A percentile compares a stretch with the other conserved stretches of the same genome.
Conservation (phyloP, 805 yeast species). For the Pichia cabralensis region DNA sequence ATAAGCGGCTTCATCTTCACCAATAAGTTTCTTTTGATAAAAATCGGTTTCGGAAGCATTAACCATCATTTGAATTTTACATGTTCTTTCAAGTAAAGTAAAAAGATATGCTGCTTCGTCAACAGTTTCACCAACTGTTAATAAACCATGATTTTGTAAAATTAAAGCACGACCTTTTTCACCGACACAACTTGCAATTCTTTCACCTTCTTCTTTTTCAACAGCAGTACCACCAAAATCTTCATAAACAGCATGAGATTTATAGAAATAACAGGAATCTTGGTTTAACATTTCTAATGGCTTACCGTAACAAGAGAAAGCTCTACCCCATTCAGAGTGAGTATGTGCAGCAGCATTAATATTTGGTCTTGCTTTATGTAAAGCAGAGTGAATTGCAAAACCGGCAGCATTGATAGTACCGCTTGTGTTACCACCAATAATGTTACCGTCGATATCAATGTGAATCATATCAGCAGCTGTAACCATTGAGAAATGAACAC, state of each 20-base stretch:
- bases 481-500: slow-evolving; percentile 54
- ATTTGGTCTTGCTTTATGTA: slow-evolving; percentile 60
- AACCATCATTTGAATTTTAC: slow-evolving; percentile 53
- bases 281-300: slow-evolving; percentile 73
- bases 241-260: slow-evolving; percentile 51
- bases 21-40: slow-evolving; percentile 32
- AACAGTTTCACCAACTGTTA: slow-evolving; percentile 59
- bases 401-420: slow-evolving; percentile 56
- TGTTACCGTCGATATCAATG: slow-evolving; percentile 51
- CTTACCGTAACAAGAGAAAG: slow-evolving; percentile 54
- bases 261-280: slow-evolving; percentile 61
- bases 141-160: slow-evolving; percentile 61
- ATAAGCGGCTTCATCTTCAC: slow-evolving; percentile 57
- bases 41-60: slow-evolving; percentile 40
- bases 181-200: slow-evolving; percentile 52
- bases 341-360: slow-evolving; percentile 66
- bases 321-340: slow-evolving; percentile 55
- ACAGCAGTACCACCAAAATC: slow-evolving; percentile 75
- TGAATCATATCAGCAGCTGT: slow-evolving; percentile 54
- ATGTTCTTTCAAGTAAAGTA: slow-evolving; percentile 50
- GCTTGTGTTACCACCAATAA: slow-evolving; percentile 39
- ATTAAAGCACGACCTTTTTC: slow-evolving; percentile 43
- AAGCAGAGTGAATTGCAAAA: slow-evolving; percentile 55
- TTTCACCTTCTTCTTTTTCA: slow-evolving; percentile 51
- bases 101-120: slow-evolving; percentile 53